These are phyloP conservation scores for Fusarium vanettenii DNA, from an alignment of 2,329 filamentous ascomycete species.

Conservation along the genomic window DNA sequence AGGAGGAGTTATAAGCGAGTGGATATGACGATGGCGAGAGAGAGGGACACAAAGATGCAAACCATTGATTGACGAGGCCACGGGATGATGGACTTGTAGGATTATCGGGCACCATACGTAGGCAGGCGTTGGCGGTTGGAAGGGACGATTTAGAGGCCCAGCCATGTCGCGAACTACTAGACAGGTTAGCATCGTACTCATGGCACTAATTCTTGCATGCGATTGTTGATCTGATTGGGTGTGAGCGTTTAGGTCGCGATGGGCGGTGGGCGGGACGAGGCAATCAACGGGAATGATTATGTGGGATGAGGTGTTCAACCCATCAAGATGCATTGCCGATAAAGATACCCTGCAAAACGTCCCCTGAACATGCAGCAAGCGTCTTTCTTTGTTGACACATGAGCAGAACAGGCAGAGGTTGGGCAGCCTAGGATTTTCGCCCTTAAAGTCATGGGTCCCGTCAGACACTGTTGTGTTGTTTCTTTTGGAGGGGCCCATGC, in stretches of 20 bases:
- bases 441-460: background rate
- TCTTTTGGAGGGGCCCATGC: background rate
- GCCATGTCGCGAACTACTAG: slow-evolving; percentile 41
- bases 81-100: slow-evolving; percentile 45
- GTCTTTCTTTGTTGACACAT: background rate
- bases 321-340: background rate
- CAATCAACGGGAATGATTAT: background rate
- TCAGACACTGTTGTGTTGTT: background rate
- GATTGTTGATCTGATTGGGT: background rate
- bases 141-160: slow-evolving; percentile 44
- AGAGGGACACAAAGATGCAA: background rate
- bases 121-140: slow-evolving; percentile 46
- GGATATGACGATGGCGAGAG: background rate
- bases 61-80: slow-evolving; percentile 29
- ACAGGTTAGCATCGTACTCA: slow-evolving; percentile 38
- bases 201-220: slow-evolving; percentile 33
- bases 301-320: slow-evolving; percentile 7
- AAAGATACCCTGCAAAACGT: background rate
- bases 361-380: slow-evolving; percentile 5
- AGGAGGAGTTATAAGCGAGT: slow-evolving; percentile 63
- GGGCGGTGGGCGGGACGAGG: background rate
- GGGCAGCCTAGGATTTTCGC: background rate
- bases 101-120: slow-evolving; percentile 36
- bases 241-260: background rate
- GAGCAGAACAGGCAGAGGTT: background rate